Conservation (phyloP, 1,139 yeast species). For the Sugiyamaella castrensis region DNA sequence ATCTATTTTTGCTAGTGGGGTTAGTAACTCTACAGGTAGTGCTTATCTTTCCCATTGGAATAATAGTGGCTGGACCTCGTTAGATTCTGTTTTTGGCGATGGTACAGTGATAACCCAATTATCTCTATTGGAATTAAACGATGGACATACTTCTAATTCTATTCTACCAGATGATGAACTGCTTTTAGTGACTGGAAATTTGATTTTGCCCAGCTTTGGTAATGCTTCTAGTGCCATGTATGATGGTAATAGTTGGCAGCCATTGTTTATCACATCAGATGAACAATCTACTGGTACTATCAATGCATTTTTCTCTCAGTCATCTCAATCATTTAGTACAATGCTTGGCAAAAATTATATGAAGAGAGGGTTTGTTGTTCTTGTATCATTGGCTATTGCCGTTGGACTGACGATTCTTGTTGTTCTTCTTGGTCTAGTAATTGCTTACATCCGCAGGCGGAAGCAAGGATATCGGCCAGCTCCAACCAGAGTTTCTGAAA, state of each 20-base stretch:
- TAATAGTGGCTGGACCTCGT: slow-evolving; percentile 34
- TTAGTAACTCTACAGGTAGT: slow-evolving; percentile 37
- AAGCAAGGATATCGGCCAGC: slow-evolving; percentile 42
- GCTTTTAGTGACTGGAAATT: slow-evolving; percentile 61
- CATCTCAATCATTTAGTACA: slow-evolving; percentile 23
- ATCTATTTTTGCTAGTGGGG: slow-evolving; percentile 57
- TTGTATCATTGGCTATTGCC: slow-evolving; percentile 85
- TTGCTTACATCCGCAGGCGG: slow-evolving; percentile 50
- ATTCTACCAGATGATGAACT: slow-evolving; percentile 47
- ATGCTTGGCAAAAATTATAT: slow-evolving; percentile 27
- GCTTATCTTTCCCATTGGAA: slow-evolving; percentile 37
- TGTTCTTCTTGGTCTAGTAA: slow-evolving; percentile 59
- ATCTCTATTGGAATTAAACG: slow-evolving; percentile 35
- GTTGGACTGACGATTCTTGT: slow-evolving; percentile 71
- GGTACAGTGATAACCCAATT: slow-evolving; percentile 34
- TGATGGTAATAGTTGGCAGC: slow-evolving; percentile 71
- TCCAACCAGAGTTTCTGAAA: slow-evolving; percentile 57
- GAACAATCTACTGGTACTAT: slow-evolving; percentile 29
- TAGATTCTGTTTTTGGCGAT: slow-evolving; percentile 39
- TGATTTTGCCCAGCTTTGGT: slow-evolving; percentile 54
- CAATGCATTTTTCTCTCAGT: slow-evolving; percentile 29
- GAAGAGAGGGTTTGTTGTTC: slow-evolving; percentile 75
- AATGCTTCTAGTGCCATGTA: slow-evolving; percentile 62
- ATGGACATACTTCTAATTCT: slow-evolving; percentile 35
- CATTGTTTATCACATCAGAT: slow-evolving; percentile 50